Evolutionary conservation across 345 rosid species (phyloP).

Genomic region (Crucihimalaya himalaica): DNA sequence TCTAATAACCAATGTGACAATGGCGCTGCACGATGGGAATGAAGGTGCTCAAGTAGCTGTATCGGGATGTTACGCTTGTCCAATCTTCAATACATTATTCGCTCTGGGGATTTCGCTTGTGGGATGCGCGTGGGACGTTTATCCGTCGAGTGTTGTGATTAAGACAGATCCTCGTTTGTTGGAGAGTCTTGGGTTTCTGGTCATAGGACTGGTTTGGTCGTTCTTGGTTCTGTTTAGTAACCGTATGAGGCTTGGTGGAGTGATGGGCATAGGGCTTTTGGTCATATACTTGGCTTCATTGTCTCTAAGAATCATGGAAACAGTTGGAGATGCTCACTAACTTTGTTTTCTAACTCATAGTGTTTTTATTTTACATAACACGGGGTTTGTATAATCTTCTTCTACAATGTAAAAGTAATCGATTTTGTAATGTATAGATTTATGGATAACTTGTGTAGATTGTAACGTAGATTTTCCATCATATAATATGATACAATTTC

Average conservation of each 20-base stretch:
- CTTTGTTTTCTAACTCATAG: constrained; percentile 15
- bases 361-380: not conserved
- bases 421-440: constrained; percentile 7
- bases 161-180: constrained; percentile 64
- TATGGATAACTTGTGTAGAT: constrained; percentile 5
- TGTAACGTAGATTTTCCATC: constrained; percentile 2
- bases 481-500: not conserved
- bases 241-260: constrained; percentile 63
- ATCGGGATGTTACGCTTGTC: constrained; percentile 93
- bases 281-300: constrained; percentile 75
- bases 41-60: constrained; percentile 86
- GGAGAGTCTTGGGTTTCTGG: constrained; percentile 71
- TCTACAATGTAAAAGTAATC: not conserved
- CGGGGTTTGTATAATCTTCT: constrained; percentile 21
- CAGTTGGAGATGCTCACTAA: constrained; percentile 37
- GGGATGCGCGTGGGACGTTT: constrained; percentile 60
- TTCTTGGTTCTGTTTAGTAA: constrained; percentile 73
- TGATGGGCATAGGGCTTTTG: constrained; percentile 73
- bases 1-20: constrained; percentile 70
- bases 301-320: constrained; percentile 52
- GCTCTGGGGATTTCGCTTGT: constrained; percentile 74
- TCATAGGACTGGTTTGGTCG: constrained; percentile 79
- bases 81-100: constrained; percentile 79
- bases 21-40: constrained; percentile 77
- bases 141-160: constrained; percentile 59